Evolutionary conservation across 768 basidiomycete species (phyloP), one percentile per base, ranked within the genome.

Genomic region (Favolaschia claudopus): DNA sequence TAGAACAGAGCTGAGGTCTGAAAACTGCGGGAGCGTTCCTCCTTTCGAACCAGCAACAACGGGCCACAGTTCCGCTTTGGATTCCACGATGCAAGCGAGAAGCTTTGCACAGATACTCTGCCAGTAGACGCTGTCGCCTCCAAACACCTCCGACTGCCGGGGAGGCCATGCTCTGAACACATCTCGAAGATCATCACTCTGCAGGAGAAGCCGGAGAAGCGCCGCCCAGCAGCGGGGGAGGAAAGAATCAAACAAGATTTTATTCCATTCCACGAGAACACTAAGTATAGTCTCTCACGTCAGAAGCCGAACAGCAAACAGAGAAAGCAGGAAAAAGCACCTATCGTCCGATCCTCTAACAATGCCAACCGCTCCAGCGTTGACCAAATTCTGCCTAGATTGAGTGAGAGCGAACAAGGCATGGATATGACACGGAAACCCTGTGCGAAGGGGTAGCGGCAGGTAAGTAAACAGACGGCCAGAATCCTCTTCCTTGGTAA

Each of bases 401-500:
- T 73, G 70, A 0, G 81, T 80, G 14, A 85, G 66, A 0, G 83
- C 79, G 55, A 85, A 83, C 2, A 79, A 55, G 0, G 72, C 80
- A 58, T 85, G 81, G 2, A 84, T 57, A 55, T 84, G 83, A 6
- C 73, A 70, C 0, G 78, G 77, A 49, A 82, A 82, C 6, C 74
- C 72, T 0, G 83, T 84, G 1, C 62, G 57, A 22, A 84, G 67
- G 0, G 84, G 83, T 0, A 85, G 68, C 0, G 82, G 83, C 7
- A 84, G 76, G 39, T 73, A 80, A 0, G 82, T 83, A 65, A 83
- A 85, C 13, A 85, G 69, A 4, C 79, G 72, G 1, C 83, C 83
- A n/a, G 57, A 48, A 1, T 38, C 58, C 2, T 48, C 39, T 10
- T 55, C 29, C 14, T 42, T 19, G 5, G 47, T 6, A 0, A 57